Conservation (phyloP, 768 basidiomycete species). For the Auriculariales sp. region DNA sequence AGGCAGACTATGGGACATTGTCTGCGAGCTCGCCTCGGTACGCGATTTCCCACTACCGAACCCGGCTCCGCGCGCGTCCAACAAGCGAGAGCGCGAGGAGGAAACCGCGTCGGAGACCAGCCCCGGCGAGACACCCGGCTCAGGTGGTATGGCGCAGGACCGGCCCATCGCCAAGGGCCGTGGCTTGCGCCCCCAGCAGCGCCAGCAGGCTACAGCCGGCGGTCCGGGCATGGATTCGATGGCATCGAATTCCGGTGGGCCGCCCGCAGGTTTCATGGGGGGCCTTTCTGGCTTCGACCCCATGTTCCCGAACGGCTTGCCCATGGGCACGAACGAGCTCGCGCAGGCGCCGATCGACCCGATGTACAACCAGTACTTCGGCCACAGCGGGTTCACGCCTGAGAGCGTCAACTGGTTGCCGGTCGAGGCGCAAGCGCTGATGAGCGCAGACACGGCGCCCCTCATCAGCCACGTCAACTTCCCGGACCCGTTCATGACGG, state of each 20-base stretch:
- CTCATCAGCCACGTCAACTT: not conserved
- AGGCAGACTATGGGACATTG: constrained; percentile 44
- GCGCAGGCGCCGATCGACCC: not conserved
- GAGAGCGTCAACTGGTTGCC: not conserved
- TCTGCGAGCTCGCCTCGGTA: constrained; percentile 57
- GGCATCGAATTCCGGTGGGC: too few relatives aligned
- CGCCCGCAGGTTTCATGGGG: too few relatives aligned
- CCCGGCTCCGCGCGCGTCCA: constrained; percentile 23
- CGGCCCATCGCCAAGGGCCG: too few relatives aligned
- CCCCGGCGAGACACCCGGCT: too few relatives aligned
- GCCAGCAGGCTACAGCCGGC: too few relatives aligned
- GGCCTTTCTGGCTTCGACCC: not conserved
- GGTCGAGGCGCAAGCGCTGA: not conserved
- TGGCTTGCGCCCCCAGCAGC: too few relatives aligned
- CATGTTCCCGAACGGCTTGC: not conserved
- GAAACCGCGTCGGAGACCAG: constrained; percentile 27
- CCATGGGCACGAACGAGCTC: not conserved
- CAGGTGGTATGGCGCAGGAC: too few relatives aligned
- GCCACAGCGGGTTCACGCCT: not conserved
- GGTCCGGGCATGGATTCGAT: too few relatives aligned
- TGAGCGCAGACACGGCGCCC: not conserved
- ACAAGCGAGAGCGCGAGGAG: constrained; percentile 48
- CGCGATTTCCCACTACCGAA: constrained; percentile 58
- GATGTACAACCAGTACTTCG: not conserved
- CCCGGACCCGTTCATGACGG: not conserved